phyloP scores from a whole-genome alignment of 768 basidiomycete genomes.

The Mycena vulgaris region DNA sequence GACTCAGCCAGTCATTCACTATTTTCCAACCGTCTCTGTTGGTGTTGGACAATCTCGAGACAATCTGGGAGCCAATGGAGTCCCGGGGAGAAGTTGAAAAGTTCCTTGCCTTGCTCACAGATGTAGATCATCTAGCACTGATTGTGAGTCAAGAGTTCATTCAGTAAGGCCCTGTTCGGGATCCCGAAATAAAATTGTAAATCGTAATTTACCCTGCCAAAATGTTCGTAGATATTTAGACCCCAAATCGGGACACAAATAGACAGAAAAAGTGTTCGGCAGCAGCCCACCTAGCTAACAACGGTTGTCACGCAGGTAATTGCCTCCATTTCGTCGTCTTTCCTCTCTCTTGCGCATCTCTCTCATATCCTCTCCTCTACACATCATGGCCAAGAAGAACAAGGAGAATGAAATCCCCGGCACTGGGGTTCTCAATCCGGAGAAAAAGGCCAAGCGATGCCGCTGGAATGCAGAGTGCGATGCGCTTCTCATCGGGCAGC shows the following conservation, averaged over 20 bases:
- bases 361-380: background rate
- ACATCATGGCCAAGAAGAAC: slow-evolving; percentile 1
- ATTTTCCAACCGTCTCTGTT: too few relatives aligned
- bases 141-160: too few relatives aligned
- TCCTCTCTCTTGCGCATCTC: background rate
- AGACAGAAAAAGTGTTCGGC: slow-evolving; percentile 11
- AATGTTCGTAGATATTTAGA: background rate
- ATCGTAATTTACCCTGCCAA: background rate
- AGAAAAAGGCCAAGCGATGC: background rate
- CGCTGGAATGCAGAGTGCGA: slow-evolving; percentile 4
- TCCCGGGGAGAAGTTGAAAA: too few relatives aligned
- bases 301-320: slow-evolving; percentile 1
- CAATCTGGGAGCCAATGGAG: too few relatives aligned
- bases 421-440: background rate
- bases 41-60: too few relatives aligned
- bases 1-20: too few relatives aligned
- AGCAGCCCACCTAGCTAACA: background rate
- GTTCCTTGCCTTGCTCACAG: too few relatives aligned
- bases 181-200: slow-evolving; percentile 5
- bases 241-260: background rate
- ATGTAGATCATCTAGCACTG: too few relatives aligned
- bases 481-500: too few relatives aligned
- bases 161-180: slow-evolving; percentile 6
- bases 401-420: background rate
- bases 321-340: background rate